Base-by-base conservation (phyloP, 192 early-diverging fungal species). In the Globomyces pollinis-pini region DNA sequence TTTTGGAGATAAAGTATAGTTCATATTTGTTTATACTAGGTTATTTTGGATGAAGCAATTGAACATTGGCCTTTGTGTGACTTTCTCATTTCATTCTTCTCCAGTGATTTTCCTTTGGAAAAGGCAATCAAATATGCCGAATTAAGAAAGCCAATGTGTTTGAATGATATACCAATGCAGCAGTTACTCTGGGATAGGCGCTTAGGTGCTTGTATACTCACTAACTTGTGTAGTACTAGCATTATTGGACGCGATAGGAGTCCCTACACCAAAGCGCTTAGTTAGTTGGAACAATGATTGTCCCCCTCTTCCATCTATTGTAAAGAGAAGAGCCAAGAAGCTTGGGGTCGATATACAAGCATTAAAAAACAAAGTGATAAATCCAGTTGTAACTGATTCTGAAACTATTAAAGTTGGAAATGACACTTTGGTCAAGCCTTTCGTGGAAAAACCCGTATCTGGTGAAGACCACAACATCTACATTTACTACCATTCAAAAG, bases 1-100 rank as follows among this genome's bases (percentile, higher is more conserved):
- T 53, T 96, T 98, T 75, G 94, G 94, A 3, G 94, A 98, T 67
- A 98, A 98, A 67, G 89, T 91, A n/a, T n/a, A n/a, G n/a, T n/a
- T n/a, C n/a, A n/a, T 33, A 87, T 95, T 57, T 96, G 96, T 75
- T 93, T 93, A 3, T 93, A 98, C 67, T 96, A 98, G 67, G 90
- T 92, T 8, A 92, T 98, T 57, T 73, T 96, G 0, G 91, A 98
- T 63, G 95, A 98, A 82, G 83, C 78, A 47, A 81, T 93, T 6
- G 83, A 86, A 34, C 77, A 84, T 53, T 96, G 95, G 95, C 95
- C 95, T 4, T 69, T 74, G 0, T 96, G 93, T 74, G 92, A 98
- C 71, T 93, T 96, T 67, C 81, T 98, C 50, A 92, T 98, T 24
- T 90, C 91, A 12, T 98, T 98, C 75, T 98, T 96, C 72, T 96